Base-by-base conservation (phyloP, 495 filamentous ascomycete genomes). In the Penicillium cataractarum region DNA sequence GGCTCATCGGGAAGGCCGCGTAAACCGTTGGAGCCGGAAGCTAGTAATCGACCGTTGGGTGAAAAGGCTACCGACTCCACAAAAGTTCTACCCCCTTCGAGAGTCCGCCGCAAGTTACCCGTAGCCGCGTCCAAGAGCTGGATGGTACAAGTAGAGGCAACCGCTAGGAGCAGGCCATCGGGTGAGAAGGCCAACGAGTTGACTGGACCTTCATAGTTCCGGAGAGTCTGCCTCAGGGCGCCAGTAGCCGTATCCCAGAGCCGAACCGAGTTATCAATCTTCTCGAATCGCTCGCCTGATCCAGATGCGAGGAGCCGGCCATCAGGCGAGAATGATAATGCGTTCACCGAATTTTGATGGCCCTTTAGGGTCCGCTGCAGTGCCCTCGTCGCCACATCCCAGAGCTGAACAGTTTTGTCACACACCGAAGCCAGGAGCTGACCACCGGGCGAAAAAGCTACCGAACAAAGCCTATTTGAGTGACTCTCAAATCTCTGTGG, bases 361-460 rank as follows among this genome's bases (percentile, higher is more conserved):
- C 65, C 54, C 57, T 66, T 26, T 24, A 66, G 52, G 1, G 55
- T 60, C 24, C 44, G 46, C 24, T 64, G 0, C 1, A 63, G 33
- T 0, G 21, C 42, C 19, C 55, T 60, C 1, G 64, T 66, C 2
- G 46, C 8, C 0, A 31, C 0, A 60, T 80, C 68, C 76, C 74
- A 78, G 39, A 78, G 57, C 50, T 56, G 62, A 6, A 77, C 58
- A 42, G 57, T 64, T 0, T 57, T 39, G 53, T 78, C 72, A 12
- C 4, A 0, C 2, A 58, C 50, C 1, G 71, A 66, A 10, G 69
- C 71, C n/a, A 74, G 46, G 1, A 61, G 33, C 26, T 5, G 53
- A 32, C 60, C 46, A 9, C 57, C 48, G 6, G 55, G 54, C 17
- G 63, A 65, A 49, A 65, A 65, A 0, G 54, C 49, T 8, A 65